Percentiles rank a stretch among this genome's conserved stretches.
Conservation (phyloP, 2,329 filamentous ascomycete genomes). For the Curvularia verruculosa region DNA sequence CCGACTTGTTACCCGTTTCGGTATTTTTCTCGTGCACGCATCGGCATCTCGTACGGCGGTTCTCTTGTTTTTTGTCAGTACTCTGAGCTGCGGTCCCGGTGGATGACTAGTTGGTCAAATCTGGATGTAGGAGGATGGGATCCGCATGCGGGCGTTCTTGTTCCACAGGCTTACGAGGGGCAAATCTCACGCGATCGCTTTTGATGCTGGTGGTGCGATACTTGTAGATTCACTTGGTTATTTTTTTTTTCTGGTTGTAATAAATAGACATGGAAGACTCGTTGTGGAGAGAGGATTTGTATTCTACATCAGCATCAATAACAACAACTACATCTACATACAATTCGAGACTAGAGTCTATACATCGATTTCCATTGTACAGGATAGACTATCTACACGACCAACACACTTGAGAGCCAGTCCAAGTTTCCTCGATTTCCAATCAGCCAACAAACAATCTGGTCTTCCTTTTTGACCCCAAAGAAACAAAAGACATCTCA, state of each 20-base stretch:
- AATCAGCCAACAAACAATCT: not conserved
- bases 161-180: not conserved
- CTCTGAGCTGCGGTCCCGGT: not conserved
- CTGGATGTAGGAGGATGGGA: not conserved
- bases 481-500: conserved; percentile 1
- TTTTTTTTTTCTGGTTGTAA: not conserved
- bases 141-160: not conserved
- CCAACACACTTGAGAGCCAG: not conserved
- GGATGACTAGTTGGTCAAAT: not conserved
- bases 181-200: not conserved
- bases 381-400: not conserved
- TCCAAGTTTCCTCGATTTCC: not conserved
- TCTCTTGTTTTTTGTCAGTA: not conserved
- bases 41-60: not conserved
- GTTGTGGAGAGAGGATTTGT: not conserved
- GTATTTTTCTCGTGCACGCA: not conserved
- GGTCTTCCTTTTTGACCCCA: not conserved
- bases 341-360: not conserved
- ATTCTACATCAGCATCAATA: not conserved
- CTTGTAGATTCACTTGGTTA: not conserved
- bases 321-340: not conserved
- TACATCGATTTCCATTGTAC: not conserved
- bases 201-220: not conserved
- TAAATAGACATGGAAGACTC: not conserved
- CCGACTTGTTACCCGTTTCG: not conserved